Base-by-base conservation (phyloP, 2,329 filamentous ascomycete genomes). In the Ascochyta viciae-villosae region DNA sequence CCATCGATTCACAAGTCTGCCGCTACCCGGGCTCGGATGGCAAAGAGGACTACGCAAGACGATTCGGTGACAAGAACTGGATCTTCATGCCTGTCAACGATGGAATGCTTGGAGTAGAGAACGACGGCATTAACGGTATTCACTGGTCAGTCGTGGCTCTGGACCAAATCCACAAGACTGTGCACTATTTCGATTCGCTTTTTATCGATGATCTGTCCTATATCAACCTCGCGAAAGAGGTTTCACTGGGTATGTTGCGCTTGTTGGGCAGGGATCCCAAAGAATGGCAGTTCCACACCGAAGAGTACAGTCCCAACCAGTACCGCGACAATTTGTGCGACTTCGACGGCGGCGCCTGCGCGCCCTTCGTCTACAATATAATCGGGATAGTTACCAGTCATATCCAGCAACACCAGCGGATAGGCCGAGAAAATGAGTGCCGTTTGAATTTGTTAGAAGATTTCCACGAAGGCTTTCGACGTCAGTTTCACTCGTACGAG, bases 41-140 rank as follows among this genome's bases (percentile, higher is more conserved):
- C 23, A 62, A 61, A 16, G 50, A 54, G 23, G 48, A 55, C 4
- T 57, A 64, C 29, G 16, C 43, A 19, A 22, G 15, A 8, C 59
- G 54, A 33, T 61, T 69, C 15, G 13, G 42, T 0, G 42, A 61
- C 44, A 64, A 61, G 46, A 45, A 47, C 5, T 72, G 60, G 60
- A 71, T 72, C 13, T 64, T 72, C 39, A 27, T 72, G 12, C 55
- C 64, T 8, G 41, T 68, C 44, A 71, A 71, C 50, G 60, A 71
- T 50, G 69, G 55, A 5, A 57, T 63, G 19, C 50, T 37, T 8
- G 48, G 29, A 0, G 15, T 45, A 6, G 44, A 34, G 3, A 54
- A 34, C 16, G 38, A 52, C 12, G 47, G 40, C 6, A 37, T 26
- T 9, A 33, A 39, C 10, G 62, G 60, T 5, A 23, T 29, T 3